Evolutionary conservation across 768 basidiomycete genomes (phyloP).

Genomic region (Rhizopogon sp.): DNA sequence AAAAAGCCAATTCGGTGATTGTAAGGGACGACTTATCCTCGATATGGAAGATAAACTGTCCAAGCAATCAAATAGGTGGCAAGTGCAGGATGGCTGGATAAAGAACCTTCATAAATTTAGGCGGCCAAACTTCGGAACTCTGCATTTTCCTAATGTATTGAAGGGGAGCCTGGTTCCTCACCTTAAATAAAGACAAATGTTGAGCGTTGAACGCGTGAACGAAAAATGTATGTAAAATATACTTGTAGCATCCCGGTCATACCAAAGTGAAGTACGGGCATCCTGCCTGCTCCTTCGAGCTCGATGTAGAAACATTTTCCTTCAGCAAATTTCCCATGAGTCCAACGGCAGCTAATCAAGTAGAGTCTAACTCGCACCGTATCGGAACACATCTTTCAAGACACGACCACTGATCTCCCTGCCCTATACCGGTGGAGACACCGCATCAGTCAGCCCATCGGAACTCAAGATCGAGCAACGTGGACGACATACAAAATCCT

Average conservation of each 20-base stretch:
- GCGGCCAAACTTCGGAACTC: constrained; percentile 52
- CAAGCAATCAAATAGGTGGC: background rate
- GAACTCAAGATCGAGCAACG: background rate
- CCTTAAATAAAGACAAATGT: constrained; percentile 18
- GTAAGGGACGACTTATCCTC: constrained; percentile 30
- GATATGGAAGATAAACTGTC: constrained; percentile 63
- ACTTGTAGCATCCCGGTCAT: constrained; percentile 86
- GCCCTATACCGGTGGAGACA: constrained; percentile 32
- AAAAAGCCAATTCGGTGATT: constrained; percentile 56
- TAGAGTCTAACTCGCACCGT: constrained; percentile 33
- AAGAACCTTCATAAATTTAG: constrained; percentile 57
- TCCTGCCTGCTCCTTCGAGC: constrained; percentile 53
- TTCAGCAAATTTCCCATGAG: constrained; percentile 14
- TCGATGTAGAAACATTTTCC: constrained; percentile 67
- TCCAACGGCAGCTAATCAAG: background rate
- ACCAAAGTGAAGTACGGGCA: constrained; percentile 75
- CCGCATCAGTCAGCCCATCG: constrained; percentile 3
- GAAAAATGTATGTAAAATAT: background rate
- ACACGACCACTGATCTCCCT: constrained; percentile 47
- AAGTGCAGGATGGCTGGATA: background rate
- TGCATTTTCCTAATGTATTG: constrained; percentile 46
- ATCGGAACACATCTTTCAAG: constrained; percentile 44
- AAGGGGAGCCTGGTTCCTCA: constrained; percentile 42
- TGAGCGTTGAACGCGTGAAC: background rate
- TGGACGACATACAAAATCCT: constrained; percentile 52